Evolutionary conservation across 768 basidiomycete species (phyloP).

Genomic region (Mrakia hoshinonis): DNA sequence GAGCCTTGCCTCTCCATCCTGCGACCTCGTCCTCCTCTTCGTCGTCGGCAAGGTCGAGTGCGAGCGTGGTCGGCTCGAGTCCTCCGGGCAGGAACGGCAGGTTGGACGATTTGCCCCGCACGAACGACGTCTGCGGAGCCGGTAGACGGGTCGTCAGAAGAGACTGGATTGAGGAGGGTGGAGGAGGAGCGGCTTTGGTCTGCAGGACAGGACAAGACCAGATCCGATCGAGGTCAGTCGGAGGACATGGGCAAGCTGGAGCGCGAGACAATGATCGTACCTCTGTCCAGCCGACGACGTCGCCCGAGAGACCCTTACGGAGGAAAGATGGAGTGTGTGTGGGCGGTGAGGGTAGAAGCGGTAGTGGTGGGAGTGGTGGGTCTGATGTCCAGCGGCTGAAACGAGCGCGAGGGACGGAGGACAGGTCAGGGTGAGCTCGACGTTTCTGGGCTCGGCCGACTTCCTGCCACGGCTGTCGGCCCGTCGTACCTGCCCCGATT

Average conservation of each 20-base stretch:
- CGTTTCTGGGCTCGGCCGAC: neutral
- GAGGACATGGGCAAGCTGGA: neutral
- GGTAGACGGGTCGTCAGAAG: slow-evolving; percentile 79
- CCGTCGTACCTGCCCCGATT: neutral
- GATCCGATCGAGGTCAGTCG: neutral
- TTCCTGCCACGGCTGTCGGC: neutral
- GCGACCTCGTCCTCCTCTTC: slow-evolving; percentile 16
- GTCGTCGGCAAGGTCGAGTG: slow-evolving; percentile 12
- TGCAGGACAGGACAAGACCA: neutral
- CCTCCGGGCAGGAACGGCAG: slow-evolving; percentile 94
- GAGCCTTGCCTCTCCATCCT: slow-evolving; percentile 19
- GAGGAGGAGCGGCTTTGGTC: slow-evolving; percentile 38
- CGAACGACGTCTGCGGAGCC: slow-evolving; percentile 67
- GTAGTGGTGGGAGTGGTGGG: neutral
- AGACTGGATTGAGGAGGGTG: slow-evolving; percentile 64
- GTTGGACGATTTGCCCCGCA: slow-evolving; percentile 85
- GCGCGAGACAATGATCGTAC: neutral
- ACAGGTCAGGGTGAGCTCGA: neutral
- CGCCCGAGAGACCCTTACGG: slow-evolving; percentile 19
- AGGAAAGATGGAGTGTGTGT: slow-evolving; percentile 16
- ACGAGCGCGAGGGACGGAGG: neutral
- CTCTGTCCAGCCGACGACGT: slow-evolving; percentile 26
- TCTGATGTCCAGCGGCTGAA: neutral
- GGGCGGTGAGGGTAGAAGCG: slow-evolving; percentile 1
- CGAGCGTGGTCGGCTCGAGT: slow-evolving; percentile 53